Conservation (phyloP, 495 filamentous ascomycete species). For the Mycothermus thermophilus region DNA sequence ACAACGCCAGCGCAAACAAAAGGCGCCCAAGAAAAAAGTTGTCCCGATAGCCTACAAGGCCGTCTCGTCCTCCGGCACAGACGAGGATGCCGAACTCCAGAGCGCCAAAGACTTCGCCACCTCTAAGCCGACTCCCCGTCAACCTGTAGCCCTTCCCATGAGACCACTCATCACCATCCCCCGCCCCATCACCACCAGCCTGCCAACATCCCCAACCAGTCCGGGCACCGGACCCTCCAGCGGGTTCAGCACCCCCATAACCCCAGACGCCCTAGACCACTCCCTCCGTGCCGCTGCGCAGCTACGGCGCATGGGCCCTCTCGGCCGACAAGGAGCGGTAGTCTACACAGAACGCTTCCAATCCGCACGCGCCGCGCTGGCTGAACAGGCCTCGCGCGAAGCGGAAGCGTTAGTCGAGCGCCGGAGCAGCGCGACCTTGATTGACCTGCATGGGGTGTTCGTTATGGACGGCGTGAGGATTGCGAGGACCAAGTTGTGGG, state of each 20-base stretch:
- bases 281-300: no score
- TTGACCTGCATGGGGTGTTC: slow-evolving; percentile 77
- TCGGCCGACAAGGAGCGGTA: slow-evolving; percentile 25
- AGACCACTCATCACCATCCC: background rate
- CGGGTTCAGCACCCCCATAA: slow-evolving; percentile 5
- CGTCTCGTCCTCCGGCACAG: slow-evolving; percentile 8
- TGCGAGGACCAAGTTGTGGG: slow-evolving; percentile 45
- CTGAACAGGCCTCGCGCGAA: slow-evolving; percentile 12
- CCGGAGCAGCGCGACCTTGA: slow-evolving; percentile 39
- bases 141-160: no score
- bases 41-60: slow-evolving; percentile 13
- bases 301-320: slow-evolving; percentile 23
- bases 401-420: slow-evolving; percentile 48
- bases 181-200: background rate
- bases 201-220: background rate
- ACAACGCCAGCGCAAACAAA: slow-evolving; percentile 4
- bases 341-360: slow-evolving; percentile 25
- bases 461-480: slow-evolving; percentile 72
- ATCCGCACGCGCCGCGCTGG: slow-evolving; percentile 12
- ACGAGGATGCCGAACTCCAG: slow-evolving; percentile 15
- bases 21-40: slow-evolving; percentile 4
- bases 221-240: background rate
- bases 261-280: no score
- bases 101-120: slow-evolving; percentile 12
- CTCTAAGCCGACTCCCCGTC: background rate